These are phyloP conservation scores for Colletotrichum sp. DNA, from an alignment of 2,329 filamentous ascomycete genomes.

Conservation along the genomic window DNA sequence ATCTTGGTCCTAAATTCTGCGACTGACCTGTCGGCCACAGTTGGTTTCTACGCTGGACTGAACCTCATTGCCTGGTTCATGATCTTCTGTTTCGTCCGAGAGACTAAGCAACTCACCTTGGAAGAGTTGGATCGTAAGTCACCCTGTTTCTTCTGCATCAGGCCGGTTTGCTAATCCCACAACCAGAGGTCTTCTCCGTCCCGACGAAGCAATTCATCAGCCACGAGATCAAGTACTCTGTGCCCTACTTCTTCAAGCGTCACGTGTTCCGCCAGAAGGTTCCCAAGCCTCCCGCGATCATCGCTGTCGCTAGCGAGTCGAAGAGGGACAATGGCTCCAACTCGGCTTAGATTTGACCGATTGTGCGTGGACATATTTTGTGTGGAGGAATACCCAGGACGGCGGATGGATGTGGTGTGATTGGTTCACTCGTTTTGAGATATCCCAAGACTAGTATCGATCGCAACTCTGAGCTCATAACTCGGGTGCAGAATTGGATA, in stretches of 20 bases:
- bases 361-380: not conserved
- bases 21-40: conserved; percentile 24
- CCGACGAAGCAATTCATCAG: conserved; percentile 31
- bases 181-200: conserved; percentile 35
- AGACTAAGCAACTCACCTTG: conserved; percentile 50
- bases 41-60: conserved; percentile 58
- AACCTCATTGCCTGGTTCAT: conserved; percentile 56
- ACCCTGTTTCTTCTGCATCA: not conserved
- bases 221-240: conserved; percentile 33
- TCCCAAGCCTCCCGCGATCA: not conserved
- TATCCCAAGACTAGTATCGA: not conserved
- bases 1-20: not conserved
- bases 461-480: not conserved
- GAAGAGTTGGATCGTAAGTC: conserved; percentile 9
- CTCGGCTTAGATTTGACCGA: not conserved
- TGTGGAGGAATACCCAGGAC: not conserved
- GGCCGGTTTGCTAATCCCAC: not conserved
- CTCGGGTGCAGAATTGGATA: not conserved
- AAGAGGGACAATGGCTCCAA: not conserved
- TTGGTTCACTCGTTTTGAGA: not conserved
- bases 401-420: not conserved
- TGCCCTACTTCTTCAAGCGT: conserved; percentile 35
- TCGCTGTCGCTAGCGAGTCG: not conserved
- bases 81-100: conserved; percentile 61
- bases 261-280: conserved; percentile 28